Evolutionary conservation across 768 basidiomycete genomes (phyloP).

Genomic region (Hemileccinum impolitum): DNA sequence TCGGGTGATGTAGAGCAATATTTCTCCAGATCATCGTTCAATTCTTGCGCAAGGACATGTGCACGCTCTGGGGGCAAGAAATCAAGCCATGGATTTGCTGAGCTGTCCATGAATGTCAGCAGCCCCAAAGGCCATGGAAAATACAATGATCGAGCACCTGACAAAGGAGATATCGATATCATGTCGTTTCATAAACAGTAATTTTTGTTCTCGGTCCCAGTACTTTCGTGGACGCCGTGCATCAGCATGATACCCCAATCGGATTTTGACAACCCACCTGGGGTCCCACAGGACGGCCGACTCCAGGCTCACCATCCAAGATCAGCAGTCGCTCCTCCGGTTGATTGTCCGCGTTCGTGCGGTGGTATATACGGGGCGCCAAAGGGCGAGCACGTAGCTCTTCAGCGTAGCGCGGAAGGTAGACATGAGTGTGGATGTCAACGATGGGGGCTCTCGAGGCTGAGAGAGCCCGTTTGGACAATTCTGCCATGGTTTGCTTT

Average conservation of each 20-base stretch:
- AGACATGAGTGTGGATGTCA: constrained; percentile 86
- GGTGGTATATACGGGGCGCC: constrained; percentile 65
- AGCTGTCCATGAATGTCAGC: constrained; percentile 40
- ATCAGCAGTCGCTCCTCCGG: constrained; percentile 72
- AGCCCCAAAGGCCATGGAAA: constrained; percentile 6
- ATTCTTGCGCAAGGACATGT: constrained; percentile 56
- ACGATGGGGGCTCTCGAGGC: constrained; percentile 44
- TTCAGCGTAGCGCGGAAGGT: constrained; percentile 73
- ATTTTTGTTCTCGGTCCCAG: constrained; percentile 75
- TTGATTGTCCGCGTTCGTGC: constrained; percentile 39
- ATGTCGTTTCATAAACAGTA: constrained; percentile 83
- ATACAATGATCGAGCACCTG: constrained; percentile 42
- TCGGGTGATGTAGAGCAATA: constrained; percentile 70
- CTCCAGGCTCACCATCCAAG: constrained; percentile 74
- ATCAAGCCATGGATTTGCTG: constrained; percentile 92
- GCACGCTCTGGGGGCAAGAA: constrained; percentile 73
- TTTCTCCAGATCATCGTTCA: constrained; percentile 75
- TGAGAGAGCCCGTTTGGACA: constrained; percentile 19
- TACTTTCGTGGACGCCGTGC: constrained; percentile 41
- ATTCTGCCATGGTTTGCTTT: constrained; percentile 23
- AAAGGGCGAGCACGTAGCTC: constrained; percentile 60
- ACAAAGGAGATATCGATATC: constrained; percentile 77
- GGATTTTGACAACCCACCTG: constrained; percentile 43
- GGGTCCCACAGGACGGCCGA: constrained; percentile 75
- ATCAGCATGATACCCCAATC: constrained; percentile 9